Evolutionary conservation across 176 grass and related monocot species (phyloP).

Genomic region (Aegilops umbellulata): DNA sequence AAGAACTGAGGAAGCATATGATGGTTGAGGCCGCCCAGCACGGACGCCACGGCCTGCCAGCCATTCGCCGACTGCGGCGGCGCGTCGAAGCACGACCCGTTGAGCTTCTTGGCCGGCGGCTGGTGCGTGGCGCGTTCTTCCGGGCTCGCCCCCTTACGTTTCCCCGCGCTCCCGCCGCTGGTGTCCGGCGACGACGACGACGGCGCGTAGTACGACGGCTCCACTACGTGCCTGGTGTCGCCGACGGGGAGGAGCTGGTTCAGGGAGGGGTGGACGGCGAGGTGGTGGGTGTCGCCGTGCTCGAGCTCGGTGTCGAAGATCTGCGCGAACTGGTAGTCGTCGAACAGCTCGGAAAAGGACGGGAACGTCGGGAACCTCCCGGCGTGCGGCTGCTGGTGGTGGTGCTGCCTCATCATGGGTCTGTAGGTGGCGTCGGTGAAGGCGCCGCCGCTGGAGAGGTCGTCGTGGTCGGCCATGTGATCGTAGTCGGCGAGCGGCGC

Average conservation of each 20-base stretch:
- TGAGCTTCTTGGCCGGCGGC: slow-evolving; percentile 29
- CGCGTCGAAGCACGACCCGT: slow-evolving; percentile 38
- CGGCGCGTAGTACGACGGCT: slow-evolving; percentile 16
- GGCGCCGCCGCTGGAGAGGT: neutral
- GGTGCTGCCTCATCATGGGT: neutral
- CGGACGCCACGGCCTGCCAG: neutral
- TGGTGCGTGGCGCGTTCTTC: neutral
- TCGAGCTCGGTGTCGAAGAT: slow-evolving; percentile 12
- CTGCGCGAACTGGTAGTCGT: slow-evolving; percentile 38
- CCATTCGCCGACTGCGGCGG: neutral
- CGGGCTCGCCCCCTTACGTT: slow-evolving; percentile 9
- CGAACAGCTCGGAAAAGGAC: slow-evolving; percentile 33
- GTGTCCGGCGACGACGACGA: neutral
- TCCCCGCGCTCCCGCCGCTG: neutral
- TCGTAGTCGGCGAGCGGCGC: slow-evolving; percentile 50
- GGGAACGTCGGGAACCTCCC: slow-evolving; percentile 17
- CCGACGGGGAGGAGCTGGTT: slow-evolving; percentile 37
- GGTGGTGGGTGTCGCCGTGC: neutral
- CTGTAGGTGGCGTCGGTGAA: neutral
- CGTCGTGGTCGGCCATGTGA: slow-evolving; percentile 31
- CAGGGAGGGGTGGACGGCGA: slow-evolving; percentile 44
- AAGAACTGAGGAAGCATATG: slow-evolving; percentile 23
- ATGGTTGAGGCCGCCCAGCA: slow-evolving; percentile 23
- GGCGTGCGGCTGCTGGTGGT: neutral
- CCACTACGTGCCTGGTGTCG: neutral